Conservation (phyloP, 2,329 filamentous ascomycete species). For the Alternaria brassicae region DNA sequence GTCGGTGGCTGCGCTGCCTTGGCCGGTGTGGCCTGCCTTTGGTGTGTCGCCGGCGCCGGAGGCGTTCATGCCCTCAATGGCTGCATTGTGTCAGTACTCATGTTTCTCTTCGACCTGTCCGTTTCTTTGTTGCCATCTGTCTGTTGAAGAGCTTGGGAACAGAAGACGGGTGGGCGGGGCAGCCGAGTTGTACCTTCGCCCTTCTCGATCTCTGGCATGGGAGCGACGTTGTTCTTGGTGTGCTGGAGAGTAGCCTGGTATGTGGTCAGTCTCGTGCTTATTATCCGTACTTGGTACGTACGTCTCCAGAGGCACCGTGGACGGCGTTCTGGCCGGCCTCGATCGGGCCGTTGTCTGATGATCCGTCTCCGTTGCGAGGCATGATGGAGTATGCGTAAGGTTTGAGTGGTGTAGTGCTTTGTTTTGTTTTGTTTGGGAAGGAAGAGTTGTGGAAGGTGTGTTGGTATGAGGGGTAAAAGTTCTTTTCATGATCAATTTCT, state of each 20-base stretch:
- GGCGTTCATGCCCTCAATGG: constrained; percentile 45
- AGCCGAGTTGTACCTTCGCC: constrained; percentile 41
- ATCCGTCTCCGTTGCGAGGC: constrained; percentile 53
- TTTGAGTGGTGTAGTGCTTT: background rate
- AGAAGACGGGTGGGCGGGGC: background rate
- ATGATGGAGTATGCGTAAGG: constrained; percentile 31
- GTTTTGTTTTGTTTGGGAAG: background rate
- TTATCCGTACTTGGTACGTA: constrained; percentile 20
- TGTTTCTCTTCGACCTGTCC: background rate
- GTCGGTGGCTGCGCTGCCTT: constrained; percentile 23
- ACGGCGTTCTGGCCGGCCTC: constrained; percentile 45
- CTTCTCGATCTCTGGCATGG: constrained; percentile 49
- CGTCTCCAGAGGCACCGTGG: constrained; percentile 48
- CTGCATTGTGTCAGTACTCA: constrained; percentile 14
- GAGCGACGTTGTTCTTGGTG: constrained; percentile 50
- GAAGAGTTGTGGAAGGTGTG: background rate
- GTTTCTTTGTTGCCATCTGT: constrained; percentile 7
- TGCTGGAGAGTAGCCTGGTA: constrained; percentile 43
- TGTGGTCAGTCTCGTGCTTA: background rate
- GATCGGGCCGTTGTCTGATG: constrained; percentile 50
- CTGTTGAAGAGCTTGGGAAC: background rate
- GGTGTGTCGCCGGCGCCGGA: constrained; percentile 42
- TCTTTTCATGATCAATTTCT: background rate
- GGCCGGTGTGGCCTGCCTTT: constrained; percentile 20
- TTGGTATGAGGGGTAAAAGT: background rate